Conservation (phyloP, 768 basidiomycete species). For the Tulasnella calospora region DNA sequence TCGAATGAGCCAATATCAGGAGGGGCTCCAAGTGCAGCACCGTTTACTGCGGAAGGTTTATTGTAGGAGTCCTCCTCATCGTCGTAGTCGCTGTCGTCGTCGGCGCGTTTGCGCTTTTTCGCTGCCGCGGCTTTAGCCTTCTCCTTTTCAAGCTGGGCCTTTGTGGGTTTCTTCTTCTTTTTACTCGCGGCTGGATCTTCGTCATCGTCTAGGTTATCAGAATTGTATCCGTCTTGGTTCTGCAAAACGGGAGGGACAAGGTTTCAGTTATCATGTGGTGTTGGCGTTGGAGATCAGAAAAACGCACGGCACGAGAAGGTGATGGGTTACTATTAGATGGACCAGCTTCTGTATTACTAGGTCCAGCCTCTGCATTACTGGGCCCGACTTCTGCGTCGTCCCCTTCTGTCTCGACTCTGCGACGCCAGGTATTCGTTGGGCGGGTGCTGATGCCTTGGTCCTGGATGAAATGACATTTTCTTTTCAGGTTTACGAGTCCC, state of each 20-base stretch:
- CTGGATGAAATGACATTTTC: slow-evolving; percentile 32
- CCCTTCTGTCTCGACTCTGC: slow-evolving; percentile 2
- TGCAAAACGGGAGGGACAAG: neutral
- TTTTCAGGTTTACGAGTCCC: neutral
- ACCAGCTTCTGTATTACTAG: slow-evolving; percentile 17
- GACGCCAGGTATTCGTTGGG: slow-evolving; percentile 32
- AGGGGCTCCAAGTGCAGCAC: slow-evolving; percentile 36
- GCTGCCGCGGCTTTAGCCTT: slow-evolving; percentile 32
- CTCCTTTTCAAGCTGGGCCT: slow-evolving; percentile 27
- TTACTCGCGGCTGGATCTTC: slow-evolving; percentile 39
- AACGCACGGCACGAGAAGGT: slow-evolving; percentile 21
- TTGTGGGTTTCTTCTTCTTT: slow-evolving; percentile 53
- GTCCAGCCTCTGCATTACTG: slow-evolving; percentile 20
- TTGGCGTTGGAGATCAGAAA: slow-evolving; percentile 29
- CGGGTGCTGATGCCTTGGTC: slow-evolving; percentile 48
- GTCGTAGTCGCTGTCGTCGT: slow-evolving; percentile 31
- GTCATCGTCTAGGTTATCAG: slow-evolving; percentile 59
- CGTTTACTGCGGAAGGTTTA: slow-evolving; percentile 52
- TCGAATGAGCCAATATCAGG: slow-evolving; percentile 75
- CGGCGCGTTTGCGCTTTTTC: slow-evolving; percentile 28
- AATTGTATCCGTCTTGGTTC: slow-evolving; percentile 49
- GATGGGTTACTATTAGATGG: slow-evolving; percentile 25
- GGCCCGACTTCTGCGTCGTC: slow-evolving; percentile 28
- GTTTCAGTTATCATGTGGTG: neutral
- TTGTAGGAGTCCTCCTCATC: slow-evolving; percentile 53